Evolutionary conservation across 495 filamentous ascomycete species (phyloP), one percentile per base, ranked within the genome.

Genomic region (Ramalina peruviana): DNA sequence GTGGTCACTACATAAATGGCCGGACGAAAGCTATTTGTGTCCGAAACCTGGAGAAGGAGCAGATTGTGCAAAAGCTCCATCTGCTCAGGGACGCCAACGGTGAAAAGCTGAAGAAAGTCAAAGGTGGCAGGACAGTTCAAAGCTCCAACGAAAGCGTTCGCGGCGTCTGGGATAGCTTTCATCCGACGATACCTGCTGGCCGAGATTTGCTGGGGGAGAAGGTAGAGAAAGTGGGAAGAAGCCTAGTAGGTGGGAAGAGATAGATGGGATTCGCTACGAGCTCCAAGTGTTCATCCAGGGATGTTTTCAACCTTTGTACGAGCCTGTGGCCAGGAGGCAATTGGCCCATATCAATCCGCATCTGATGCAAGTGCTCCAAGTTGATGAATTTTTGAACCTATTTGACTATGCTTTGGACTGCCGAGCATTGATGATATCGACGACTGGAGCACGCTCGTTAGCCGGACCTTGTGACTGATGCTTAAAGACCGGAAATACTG

Each of bases 81-180:
- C 61, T 92, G 26, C 64, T 98, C 54, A 77, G 86, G 59, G 80
- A 92, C 63, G 82, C 85, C 13, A 93, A 78, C 56, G 92, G 92
- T 12, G 80, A 94, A 72, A 93, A 94, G 76, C 54, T 84, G 55
- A 86, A 77, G 72, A 76, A 69, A 61, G 72, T 81, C 51, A 86
- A 73, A 63, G 58, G 58, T 0, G 59, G 59, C n/a, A 94, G 90
- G 73, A 81, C 86, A 6, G 82, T 98, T 20, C 76, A 70, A 49
- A 90, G 85, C 76, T 69, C 84, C 63, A 96, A 92, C 64, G 81
- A 89, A 66, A 88, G 87, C 68, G 88, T 96, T 13, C 81, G 92
- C 71, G 92, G 92, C 51, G 78, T 97, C 54, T 98, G 90, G 88
- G 83, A 79, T 70, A 88, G 88, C 39, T 94, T 85, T 63, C 92